Evolutionary conservation across 305 asterid genomes (phyloP).

Genomic region (Fraxinus dipetala): DNA sequence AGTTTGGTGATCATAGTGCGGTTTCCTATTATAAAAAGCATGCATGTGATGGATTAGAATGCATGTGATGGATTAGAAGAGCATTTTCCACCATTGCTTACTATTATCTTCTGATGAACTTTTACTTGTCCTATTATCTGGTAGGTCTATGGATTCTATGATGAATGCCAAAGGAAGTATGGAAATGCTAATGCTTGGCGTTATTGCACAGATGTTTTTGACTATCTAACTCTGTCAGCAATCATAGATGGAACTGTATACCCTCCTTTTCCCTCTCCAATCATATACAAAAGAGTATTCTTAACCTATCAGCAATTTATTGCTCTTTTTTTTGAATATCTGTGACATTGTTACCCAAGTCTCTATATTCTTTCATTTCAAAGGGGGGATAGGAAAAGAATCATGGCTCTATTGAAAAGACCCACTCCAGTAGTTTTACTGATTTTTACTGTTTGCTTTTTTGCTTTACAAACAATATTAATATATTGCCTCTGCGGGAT

Average conservation of each 20-base stretch:
- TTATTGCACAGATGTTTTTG: constrained; percentile 98
- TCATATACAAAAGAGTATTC: neutral
- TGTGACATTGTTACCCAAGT: neutral
- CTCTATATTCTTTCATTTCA: neutral
- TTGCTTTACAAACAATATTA: constrained; percentile 4
- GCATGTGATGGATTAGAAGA: constrained; percentile 5
- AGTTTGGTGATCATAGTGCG: neutral
- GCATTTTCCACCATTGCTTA: neutral
- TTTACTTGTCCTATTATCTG: constrained; percentile 16
- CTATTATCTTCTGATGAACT: constrained; percentile 17
- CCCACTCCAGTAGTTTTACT: neutral
- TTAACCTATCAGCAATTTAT: constrained; percentile 6
- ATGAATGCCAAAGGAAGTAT: constrained; percentile 95
- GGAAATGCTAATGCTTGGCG: constrained; percentile 99
- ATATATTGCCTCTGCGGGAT: constrained; percentile 22
- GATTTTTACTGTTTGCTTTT: constrained; percentile 6
- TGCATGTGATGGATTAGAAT: constrained; percentile 4
- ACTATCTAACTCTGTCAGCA: constrained; percentile 89
- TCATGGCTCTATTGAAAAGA: neutral
- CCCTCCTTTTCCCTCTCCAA: constrained; percentile 12
- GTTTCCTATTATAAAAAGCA: constrained; percentile 4
- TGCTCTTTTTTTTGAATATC: constrained; percentile 5
- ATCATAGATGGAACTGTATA: constrained; percentile 94
- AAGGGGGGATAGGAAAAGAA: neutral
- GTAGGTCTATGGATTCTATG: constrained; percentile 97